Percentiles rank a stretch among this genome's conserved stretches.
Evolutionary conservation across 1,284 basidiomycete genomes (phyloP).

Genomic region (Fistulina hepatica): DNA sequence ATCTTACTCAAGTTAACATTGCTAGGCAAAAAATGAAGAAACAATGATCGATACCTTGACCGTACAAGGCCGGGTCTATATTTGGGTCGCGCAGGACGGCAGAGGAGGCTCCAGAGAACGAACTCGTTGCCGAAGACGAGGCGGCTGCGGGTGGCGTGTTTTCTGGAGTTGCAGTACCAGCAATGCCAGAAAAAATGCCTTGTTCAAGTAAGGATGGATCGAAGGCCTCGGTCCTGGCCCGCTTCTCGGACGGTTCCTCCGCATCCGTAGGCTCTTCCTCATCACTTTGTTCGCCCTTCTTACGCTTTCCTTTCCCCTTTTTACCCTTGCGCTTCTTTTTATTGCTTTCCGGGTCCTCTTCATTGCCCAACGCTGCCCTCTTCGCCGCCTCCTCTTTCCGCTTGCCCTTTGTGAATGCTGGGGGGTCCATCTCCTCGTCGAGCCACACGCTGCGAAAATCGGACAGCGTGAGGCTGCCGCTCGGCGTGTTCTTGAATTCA

Average conservation of each 20-base stretch:
- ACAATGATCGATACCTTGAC: no score
- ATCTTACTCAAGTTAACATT: no score
- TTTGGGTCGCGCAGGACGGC: constrained; percentile 25
- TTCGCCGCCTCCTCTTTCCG: constrained; percentile 57
- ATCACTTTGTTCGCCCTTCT: constrained; percentile 31
- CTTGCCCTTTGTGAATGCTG: constrained; percentile 71
- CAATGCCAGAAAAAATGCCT: constrained; percentile 33
- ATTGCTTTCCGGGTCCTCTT: constrained; percentile 20
- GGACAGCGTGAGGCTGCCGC: constrained; percentile 76
- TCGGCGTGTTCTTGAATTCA: constrained; percentile 88
- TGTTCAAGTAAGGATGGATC: constrained; percentile 36
- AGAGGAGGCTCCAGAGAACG: no score
- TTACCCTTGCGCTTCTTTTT: constrained; percentile 27
- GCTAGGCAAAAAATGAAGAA: no score
- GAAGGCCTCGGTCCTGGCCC: no score
- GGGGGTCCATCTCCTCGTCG: constrained; percentile 86
- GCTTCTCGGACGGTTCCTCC: constrained; percentile 25
- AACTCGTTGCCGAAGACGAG: constrained; percentile 29
- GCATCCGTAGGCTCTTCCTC: constrained; percentile 32
- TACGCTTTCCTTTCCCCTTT: constrained; percentile 27
- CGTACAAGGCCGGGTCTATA: constrained; percentile 51
- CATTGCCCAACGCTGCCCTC: constrained; percentile 23
- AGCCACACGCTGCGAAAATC: constrained; percentile 92
- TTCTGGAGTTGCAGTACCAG: constrained; percentile 16
- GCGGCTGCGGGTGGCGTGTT: constrained; percentile 28